Base-by-base conservation (phyloP, 2,329 filamentous ascomycete species). In the Aspergillus bombycis region DNA sequence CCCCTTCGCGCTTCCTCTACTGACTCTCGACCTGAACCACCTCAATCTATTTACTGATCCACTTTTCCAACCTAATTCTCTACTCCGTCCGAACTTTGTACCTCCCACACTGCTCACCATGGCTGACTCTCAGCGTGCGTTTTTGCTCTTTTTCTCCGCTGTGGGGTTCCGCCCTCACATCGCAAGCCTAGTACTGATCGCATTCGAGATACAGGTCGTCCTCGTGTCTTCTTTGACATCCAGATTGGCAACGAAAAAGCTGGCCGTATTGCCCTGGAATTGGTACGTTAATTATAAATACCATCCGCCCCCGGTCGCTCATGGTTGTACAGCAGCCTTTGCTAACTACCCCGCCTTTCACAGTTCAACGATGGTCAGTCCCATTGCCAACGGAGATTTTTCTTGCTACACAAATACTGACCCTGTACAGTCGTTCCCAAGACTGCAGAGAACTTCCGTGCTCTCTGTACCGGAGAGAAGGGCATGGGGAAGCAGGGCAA, bases 371-470 rank as follows among this genome's bases (percentile, higher is more conserved):
- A 83, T 78, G 79, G 82, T 83, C 76, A 28, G 54, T 26, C 38
- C 30, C 32, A 50, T 54, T 57, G 21, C 34, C 36, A 23, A 30
- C 36, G 45, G 45, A 57, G 16, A 28, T 23, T 61, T 28, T 46
- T 50, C 14, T 48, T 7, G 26, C 19, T 23, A 55, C 32, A 32
- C 19, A 46, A 12, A 64, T 58, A 65, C 70, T 65, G 89, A 88
- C 81, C 78, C 82, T 68, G 82, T 87, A 70, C 28, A 84, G 85
- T 96, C 65, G 94, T 97, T 23, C 94, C 94, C 75, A 97, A 96
- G 84, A 98, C 94, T 6, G 92, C 91, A 68, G 94, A 97, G 74
- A 98, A 98, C 86, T 98, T 98, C 85, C 92, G 94, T 74, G 88
- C 89, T 60, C 88, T 97, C 66, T 97, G 93, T 84, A 97, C 94